Conservation (phyloP, 1,284 basidiomycete genomes). For the Melampsora larici-populina region DNA sequence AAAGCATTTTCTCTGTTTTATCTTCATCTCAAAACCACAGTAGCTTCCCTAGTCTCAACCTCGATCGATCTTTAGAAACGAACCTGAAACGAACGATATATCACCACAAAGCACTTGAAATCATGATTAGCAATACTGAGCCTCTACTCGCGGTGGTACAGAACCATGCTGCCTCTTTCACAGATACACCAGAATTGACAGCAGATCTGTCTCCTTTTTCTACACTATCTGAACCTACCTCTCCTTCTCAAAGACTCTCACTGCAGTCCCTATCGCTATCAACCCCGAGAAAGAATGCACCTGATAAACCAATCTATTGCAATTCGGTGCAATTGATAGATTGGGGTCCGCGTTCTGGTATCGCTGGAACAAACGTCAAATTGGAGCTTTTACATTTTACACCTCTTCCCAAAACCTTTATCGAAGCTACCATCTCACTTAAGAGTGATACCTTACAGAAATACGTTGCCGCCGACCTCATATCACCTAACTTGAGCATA, state of each 20-base stretch:
- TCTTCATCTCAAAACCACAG: neutral
- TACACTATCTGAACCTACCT: neutral
- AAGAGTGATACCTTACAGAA: neutral
- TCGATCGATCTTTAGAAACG: neutral
- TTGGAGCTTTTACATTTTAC: neutral
- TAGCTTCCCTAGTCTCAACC: neutral
- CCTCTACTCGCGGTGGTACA: neutral
- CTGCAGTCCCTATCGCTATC: neutral
- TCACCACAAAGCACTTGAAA: neutral
- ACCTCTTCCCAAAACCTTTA: neutral
- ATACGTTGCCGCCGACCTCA: neutral
- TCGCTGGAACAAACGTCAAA: neutral
- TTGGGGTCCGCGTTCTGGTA: neutral
- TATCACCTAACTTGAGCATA: neutral
- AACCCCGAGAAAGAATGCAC: neutral
- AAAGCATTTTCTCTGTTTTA: neutral
- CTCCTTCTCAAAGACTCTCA: slow-evolving; percentile 7
- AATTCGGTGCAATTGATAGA: neutral
- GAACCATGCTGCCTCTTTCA: neutral
- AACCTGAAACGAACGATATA: neutral
- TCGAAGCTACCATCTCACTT: slow-evolving; percentile 2
- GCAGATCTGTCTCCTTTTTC: neutral
- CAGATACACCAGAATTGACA: slow-evolving; percentile 1
- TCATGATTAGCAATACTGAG: neutral
- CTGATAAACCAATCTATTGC: neutral